Evolutionary conservation across 2,329 filamentous ascomycete genomes (phyloP).

Genomic region (Whalleya microplaca): DNA sequence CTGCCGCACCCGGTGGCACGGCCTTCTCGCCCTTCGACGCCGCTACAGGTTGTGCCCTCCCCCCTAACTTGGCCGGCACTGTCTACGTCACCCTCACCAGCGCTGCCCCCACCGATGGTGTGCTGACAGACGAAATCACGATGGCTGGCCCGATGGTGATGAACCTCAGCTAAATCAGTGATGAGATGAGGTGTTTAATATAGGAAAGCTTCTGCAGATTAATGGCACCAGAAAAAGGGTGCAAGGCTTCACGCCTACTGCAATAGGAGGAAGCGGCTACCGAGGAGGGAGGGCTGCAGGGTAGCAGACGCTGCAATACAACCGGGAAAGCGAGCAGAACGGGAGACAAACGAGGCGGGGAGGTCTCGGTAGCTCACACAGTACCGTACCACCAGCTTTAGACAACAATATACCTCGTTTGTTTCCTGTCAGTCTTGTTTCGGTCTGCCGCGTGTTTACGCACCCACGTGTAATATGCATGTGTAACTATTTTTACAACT

Average conservation of each 20-base stretch:
- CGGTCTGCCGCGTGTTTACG: conserved; percentile 11
- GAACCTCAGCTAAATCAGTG: conserved; percentile 48
- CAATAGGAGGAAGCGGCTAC: neutral
- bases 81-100: conserved; percentile 70
- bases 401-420: conserved; percentile 28
- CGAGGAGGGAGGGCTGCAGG: neutral
- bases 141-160: conserved; percentile 68
- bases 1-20: conserved; percentile 59
- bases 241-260: neutral
- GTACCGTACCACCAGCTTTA: conserved; percentile 26
- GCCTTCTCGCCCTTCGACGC: conserved; percentile 61
- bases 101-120: conserved; percentile 51
- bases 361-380: conserved; percentile 23
- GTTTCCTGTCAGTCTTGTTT: conserved; percentile 7
- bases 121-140: conserved; percentile 64
- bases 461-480: conserved; percentile 8
- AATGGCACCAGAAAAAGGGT: neutral
- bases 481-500: conserved; percentile 8
- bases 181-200: conserved; percentile 4
- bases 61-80: conserved; percentile 64
- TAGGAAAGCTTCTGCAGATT: neutral
- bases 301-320: neutral
- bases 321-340: conserved; percentile 3
- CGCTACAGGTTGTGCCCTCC: conserved; percentile 61
- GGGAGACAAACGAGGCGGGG: conserved; percentile 14